Evolutionary conservation across 2,329 filamentous ascomycete species (phyloP), one percentile per base, ranked within the genome.

Genomic region (Fusarium chuoi): DNA sequence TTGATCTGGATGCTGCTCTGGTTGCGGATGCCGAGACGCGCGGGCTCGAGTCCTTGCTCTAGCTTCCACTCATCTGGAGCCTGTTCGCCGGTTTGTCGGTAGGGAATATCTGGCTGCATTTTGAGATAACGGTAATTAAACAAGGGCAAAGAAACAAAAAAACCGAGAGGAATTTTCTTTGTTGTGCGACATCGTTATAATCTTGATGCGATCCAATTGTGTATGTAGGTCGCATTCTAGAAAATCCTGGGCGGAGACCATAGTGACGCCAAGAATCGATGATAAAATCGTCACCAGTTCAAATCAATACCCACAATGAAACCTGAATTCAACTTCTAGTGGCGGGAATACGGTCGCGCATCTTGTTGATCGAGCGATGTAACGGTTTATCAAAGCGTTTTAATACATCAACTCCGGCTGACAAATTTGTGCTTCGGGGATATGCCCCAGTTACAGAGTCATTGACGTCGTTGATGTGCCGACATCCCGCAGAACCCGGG

Each of bases 11-110:
- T 44, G 18, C 60, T 65, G 61, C 60, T 65, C 20, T 66, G 64
- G 12, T 66, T 66, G 7, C 64, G 60, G 0, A 66, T 65, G 4
- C 49, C 20, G 77, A 6, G 79, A 71, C 46, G 81, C 73, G 57
- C 86, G 82, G 1, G 83, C 82, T 11, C 79, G 75, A 88, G 75
- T 6, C 87, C 87, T 75, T 88, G 87, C 62, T 88, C 87, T 48
- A 88, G 83, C 73, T 84, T 87, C 86, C 86, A 88, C 78, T 88
- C 86, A 81, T 88, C 85, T 2, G 84, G 12, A 56, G 55, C 60
- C 9, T 65, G 60, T 22, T 22, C 3, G 3, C 20, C 44, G 5
- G 60, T 10, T n/a, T 57, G 30, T 28, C 58, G 59, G 30, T n/a
- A 24, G 0, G 49, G 49, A 22, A 65, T 49, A 17, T 49, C 60